Evolutionary conservation across 2,329 filamentous ascomycete genomes (phyloP).

Genomic region (Claviceps pusilla): DNA sequence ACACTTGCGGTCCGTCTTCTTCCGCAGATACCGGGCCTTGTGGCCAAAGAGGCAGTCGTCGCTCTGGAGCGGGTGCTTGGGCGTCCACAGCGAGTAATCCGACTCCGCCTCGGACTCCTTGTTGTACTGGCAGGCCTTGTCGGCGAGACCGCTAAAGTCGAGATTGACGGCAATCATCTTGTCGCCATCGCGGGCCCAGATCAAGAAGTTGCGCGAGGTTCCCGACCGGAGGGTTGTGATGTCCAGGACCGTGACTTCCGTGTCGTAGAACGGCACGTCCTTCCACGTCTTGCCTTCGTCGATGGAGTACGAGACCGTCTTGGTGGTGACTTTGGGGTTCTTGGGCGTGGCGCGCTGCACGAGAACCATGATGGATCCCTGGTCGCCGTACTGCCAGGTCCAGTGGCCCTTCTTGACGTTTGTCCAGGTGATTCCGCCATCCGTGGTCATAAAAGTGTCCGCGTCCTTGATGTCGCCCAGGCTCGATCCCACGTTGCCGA

Average conservation of each 20-base stretch:
- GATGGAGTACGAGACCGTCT: slow-evolving; percentile 57
- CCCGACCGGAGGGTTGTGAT: slow-evolving; percentile 83
- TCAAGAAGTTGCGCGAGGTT: slow-evolving; percentile 74
- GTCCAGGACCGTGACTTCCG: slow-evolving; percentile 58
- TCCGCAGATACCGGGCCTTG: slow-evolving; percentile 75
- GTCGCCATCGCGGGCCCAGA: slow-evolving; percentile 57
- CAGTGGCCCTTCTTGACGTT: slow-evolving; percentile 75
- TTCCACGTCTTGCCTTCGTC: slow-evolving; percentile 73
- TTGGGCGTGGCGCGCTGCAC: slow-evolving; percentile 57
- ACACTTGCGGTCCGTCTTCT: slow-evolving; percentile 64
- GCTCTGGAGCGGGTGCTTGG: slow-evolving; percentile 63
- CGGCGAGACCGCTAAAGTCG: slow-evolving; percentile 72
- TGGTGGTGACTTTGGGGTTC: slow-evolving; percentile 47
- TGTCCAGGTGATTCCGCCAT: slow-evolving; percentile 83
- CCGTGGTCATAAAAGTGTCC: slow-evolving; percentile 79
- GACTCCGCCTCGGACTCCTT: slow-evolving; percentile 34
- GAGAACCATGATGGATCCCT: slow-evolving; percentile 82
- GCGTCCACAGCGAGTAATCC: slow-evolving; percentile 81
- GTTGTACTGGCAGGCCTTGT: slow-evolving; percentile 54
- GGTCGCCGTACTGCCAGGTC: slow-evolving; percentile 91
- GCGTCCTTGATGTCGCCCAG: slow-evolving; percentile 55
- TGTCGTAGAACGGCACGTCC: slow-evolving; percentile 56
- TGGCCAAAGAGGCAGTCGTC: slow-evolving; percentile 88
- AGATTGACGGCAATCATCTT: slow-evolving; percentile 63
- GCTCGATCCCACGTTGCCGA: slow-evolving; percentile 71